These are phyloP conservation scores for Darksidea phi DNA, from an alignment of 495 filamentous ascomycete species.

Conservation along the genomic window DNA sequence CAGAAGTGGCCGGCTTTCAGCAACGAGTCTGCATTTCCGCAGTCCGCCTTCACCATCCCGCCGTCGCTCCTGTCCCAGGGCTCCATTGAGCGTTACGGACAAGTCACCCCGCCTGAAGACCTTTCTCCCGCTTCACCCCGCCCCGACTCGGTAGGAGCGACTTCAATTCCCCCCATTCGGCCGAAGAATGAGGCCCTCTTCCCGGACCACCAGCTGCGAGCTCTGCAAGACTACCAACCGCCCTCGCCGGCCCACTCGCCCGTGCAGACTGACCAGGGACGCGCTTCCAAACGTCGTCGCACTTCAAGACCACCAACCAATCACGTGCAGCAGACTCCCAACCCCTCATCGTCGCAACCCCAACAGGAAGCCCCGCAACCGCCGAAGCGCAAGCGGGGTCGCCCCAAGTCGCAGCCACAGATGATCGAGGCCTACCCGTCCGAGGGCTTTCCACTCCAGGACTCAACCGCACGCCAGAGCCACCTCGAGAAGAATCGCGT, in stretches of 20 bases:
- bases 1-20: background rate
- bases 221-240: conserved; percentile 11
- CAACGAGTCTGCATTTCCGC: background rate
- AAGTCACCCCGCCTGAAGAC: conserved; percentile 36
- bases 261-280: background rate
- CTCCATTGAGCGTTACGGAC: conserved; percentile 25
- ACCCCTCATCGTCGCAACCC: conserved; percentile 7
- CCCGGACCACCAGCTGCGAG: conserved; percentile 8
- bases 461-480: conserved; percentile 38
- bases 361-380: background rate
- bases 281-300: background rate
- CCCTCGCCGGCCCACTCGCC: background rate
- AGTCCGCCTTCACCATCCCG: conserved; percentile 6
- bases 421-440: conserved; percentile 6
- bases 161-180: conserved; percentile 19
- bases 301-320: background rate
- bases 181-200: conserved; percentile 8
- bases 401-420: conserved; percentile 21
- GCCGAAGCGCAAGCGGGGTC: conserved; percentile 28
- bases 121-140: conserved; percentile 15
- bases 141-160: background rate
- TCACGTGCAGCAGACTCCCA: background rate
- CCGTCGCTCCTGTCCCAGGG: conserved; percentile 5
- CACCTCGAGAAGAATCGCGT: conserved; percentile 79
- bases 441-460: conserved; percentile 19